These are phyloP conservation scores for Penicillium samsonianum DNA, from an alignment of 495 filamentous ascomycete genomes.

Conservation along the genomic window DNA sequence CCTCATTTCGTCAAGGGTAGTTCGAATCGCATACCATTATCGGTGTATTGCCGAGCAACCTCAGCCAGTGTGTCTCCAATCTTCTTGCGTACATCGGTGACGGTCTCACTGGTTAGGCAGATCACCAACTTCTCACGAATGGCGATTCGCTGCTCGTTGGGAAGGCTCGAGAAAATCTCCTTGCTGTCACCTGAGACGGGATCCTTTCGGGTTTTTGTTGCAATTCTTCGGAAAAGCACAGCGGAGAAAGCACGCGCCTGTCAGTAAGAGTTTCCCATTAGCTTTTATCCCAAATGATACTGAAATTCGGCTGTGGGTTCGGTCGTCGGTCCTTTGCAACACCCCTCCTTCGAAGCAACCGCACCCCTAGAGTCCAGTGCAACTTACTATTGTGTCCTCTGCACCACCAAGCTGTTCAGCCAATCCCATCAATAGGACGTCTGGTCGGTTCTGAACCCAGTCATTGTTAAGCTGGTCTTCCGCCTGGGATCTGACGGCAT, in stretches of 20 bases:
- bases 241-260: constrained; percentile 87
- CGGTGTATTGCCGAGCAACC: constrained; percentile 89
- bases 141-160: constrained; percentile 64
- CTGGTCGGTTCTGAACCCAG: constrained; percentile 80
- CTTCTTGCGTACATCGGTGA: constrained; percentile 80
- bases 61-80: constrained; percentile 96
- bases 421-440: constrained; percentile 87
- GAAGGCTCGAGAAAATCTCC: constrained; percentile 81
- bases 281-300: background rate
- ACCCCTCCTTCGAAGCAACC: constrained; percentile 4
- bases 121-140: constrained; percentile 82
- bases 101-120: constrained; percentile 68
- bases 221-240: constrained; percentile 91
- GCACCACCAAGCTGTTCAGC: constrained; percentile 84
- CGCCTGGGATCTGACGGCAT: constrained; percentile 75
- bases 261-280: background rate
- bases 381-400: constrained; percentile 66
- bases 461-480: constrained; percentile 87
- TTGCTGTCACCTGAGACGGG: constrained; percentile 65
- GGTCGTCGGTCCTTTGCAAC: constrained; percentile 5
- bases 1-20: constrained; percentile 5
- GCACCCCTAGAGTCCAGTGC: constrained; percentile 11
- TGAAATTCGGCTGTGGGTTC: background rate
- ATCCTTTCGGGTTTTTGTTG: constrained; percentile 80
- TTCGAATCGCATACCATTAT: constrained; percentile 66